Conservation (phyloP, 2,329 filamentous ascomycete genomes). For the Pestalotiopsis sp. region DNA sequence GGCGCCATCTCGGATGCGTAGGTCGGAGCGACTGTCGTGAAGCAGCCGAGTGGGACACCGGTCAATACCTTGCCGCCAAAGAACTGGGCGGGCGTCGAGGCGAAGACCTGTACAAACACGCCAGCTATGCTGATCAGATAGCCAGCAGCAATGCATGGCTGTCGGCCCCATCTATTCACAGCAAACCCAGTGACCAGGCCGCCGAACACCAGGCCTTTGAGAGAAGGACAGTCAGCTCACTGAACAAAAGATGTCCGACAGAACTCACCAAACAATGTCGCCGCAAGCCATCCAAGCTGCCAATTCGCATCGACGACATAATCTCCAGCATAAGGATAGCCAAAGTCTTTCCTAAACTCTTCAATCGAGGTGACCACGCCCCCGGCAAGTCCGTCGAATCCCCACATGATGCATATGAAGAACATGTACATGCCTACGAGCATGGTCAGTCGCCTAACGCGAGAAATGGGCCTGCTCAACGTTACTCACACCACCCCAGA, state of each 20-base stretch:
- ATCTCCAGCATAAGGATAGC: conserved; percentile 32
- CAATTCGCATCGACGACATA: conserved; percentile 41
- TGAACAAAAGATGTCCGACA: conserved; percentile 18
- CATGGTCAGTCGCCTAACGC: background rate
- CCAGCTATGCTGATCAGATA: conserved; percentile 33
- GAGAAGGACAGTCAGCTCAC: background rate
- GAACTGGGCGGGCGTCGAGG: conserved; percentile 36
- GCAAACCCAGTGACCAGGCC: conserved; percentile 25
- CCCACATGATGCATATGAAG: conserved; percentile 21
- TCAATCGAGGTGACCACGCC: conserved; percentile 41
- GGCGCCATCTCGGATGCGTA: conserved; percentile 28
- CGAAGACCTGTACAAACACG: conserved; percentile 36
- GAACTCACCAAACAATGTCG: conserved; percentile 27
- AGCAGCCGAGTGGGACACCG: conserved; percentile 31
- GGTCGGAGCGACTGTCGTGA: conserved; percentile 22
- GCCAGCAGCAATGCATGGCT: conserved; percentile 27
- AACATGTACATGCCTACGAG: conserved; percentile 18
- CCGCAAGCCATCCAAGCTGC: conserved; percentile 43
- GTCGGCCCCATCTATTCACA: conserved; percentile 32
- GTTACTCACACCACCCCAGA: conserved; percentile 8
- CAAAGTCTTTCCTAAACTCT: conserved; percentile 44
- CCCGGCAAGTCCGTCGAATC: conserved; percentile 38
- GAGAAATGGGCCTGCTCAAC: background rate
- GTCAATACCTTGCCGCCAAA: conserved; percentile 38
- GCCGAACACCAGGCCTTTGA: conserved; percentile 9